Conservation (phyloP, 164 flowering plant genomes). For the Berberis vulgaris region DNA sequence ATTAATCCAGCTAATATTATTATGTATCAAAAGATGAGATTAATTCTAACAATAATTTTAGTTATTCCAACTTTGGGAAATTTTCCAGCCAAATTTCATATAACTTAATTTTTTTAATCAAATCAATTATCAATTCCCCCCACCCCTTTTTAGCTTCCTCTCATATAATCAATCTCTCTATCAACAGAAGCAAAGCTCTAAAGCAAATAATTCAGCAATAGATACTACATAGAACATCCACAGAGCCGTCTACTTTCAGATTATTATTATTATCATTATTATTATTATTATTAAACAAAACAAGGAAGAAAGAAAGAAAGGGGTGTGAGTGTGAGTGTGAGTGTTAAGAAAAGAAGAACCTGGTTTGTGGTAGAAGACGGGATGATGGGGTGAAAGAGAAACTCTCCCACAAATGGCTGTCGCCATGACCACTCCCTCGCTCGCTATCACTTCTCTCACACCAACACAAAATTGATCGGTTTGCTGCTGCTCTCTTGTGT, state of each 20-base stretch:
- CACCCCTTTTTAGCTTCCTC: too few species aligned
- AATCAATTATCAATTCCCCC: too few species aligned
- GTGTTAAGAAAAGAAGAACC: slow-evolving; percentile 23
- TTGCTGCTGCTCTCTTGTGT: background rate
- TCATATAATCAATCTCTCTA: too few species aligned
- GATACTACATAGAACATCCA: background rate
- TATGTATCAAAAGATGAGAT: too few species aligned
- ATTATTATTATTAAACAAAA: too few species aligned
- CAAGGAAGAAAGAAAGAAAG: background rate
- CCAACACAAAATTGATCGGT: background rate
- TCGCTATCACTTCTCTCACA: background rate
- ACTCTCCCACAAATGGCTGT: slow-evolving; percentile 56
- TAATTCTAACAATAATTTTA: too few species aligned
- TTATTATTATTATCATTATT: too few species aligned
- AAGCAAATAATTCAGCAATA: background rate
- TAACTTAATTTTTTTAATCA: too few species aligned
- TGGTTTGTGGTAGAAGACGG: slow-evolving; percentile 46
- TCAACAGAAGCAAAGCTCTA: background rate
- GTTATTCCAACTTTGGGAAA: too few species aligned
- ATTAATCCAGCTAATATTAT: too few species aligned
- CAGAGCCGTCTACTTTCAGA: background rate
- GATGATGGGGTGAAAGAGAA: slow-evolving; percentile 46
- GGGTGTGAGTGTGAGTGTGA: slow-evolving; percentile 4
- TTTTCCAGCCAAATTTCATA: too few species aligned
- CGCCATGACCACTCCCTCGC: slow-evolving; percentile 27